Conservation (phyloP, 1,284 basidiomycete genomes). For the Melanopsichium pennsylvanicum region DNA sequence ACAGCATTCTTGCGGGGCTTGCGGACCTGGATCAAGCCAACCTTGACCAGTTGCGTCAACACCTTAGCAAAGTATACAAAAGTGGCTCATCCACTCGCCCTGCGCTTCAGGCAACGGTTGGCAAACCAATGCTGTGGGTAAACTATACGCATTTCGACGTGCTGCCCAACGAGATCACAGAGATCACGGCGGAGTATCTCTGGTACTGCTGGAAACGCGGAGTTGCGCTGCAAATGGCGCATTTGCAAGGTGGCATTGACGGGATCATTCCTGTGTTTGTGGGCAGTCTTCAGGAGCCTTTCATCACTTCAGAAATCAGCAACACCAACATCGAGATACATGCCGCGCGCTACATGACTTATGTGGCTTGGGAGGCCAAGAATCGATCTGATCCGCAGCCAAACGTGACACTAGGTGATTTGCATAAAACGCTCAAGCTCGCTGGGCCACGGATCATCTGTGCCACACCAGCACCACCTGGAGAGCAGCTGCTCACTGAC, state of each 20-base stretch:
- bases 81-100: neutral
- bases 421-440: neutral
- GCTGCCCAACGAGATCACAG: neutral
- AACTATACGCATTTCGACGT: constrained; percentile 29
- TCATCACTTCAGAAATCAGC: neutral
- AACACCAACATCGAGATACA: neutral
- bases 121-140: constrained; percentile 7
- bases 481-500: neutral
- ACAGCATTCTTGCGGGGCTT: neutral
- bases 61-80: neutral
- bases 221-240: constrained; percentile 9
- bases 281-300: constrained; percentile 4
- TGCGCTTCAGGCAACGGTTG: neutral
- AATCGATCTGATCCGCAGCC: neutral
- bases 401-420: neutral
- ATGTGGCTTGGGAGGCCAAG: constrained; percentile 15
- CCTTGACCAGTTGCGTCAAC: neutral
- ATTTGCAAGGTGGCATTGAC: constrained; percentile 17
- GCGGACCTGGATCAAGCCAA: neutral
- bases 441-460: constrained; percentile 1
- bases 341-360: constrained; percentile 8
- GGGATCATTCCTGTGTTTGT: constrained; percentile 27
- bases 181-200: constrained; percentile 18
- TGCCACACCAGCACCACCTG: neutral
- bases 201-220: constrained; percentile 38